phyloP scores from a whole-genome alignment of 768 basidiomycete species.

The Mrakia frigida region DNA sequence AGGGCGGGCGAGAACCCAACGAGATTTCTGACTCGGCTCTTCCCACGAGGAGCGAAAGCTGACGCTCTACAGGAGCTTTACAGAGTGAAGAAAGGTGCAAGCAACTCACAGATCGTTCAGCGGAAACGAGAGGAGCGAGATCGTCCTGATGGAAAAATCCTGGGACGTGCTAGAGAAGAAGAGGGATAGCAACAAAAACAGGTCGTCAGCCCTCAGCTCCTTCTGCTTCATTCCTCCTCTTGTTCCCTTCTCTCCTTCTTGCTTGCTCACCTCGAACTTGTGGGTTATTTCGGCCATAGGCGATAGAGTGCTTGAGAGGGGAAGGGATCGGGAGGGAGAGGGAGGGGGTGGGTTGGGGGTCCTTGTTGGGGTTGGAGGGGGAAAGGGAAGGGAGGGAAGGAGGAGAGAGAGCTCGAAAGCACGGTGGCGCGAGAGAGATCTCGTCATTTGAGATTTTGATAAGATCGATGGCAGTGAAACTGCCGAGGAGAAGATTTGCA shows the following conservation, averaged over 20 bases:
- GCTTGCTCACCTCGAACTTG: conserved; percentile 13
- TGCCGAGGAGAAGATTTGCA: too few relatives aligned
- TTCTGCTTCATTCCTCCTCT: too few relatives aligned
- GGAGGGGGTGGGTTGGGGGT: not conserved
- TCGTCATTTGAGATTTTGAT: too few relatives aligned
- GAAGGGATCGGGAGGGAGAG: not conserved
- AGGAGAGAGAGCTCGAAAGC: too few relatives aligned
- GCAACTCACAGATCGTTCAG: conserved; percentile 2
- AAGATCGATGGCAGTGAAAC: too few relatives aligned
- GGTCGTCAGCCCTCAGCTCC: not conserved
- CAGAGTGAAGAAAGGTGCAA: not conserved
- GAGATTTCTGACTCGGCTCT: not conserved
- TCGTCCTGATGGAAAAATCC: conserved; percentile 16
- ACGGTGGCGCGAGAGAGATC: too few relatives aligned
- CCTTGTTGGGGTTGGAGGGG: not conserved
- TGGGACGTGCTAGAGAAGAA: conserved; percentile 2
- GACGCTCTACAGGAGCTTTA: not conserved
- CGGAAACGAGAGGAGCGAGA: conserved; percentile 16
- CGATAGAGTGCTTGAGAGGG: not conserved
- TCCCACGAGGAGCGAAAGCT: not conserved
- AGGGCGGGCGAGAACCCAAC: not conserved
- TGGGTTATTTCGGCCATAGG: not conserved
- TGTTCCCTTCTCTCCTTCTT: not conserved
- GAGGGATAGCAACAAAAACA: too few relatives aligned
- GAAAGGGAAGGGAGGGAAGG: not conserved